These are phyloP conservation scores for Suillus placidus DNA, from an alignment of 768 basidiomycete genomes.

Conservation along the genomic window DNA sequence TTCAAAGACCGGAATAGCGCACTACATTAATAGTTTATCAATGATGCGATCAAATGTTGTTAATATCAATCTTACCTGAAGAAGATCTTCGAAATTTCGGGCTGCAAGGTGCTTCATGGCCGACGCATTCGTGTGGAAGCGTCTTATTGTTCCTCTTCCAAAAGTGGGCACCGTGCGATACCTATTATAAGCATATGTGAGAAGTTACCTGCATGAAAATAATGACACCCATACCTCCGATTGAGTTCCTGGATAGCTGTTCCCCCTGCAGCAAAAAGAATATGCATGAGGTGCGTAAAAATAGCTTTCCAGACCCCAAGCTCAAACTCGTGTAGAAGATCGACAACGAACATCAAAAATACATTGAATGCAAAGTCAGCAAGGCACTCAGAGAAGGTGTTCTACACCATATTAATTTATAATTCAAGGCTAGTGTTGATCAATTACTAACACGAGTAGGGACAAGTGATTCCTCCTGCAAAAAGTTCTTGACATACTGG, in stretches of 20 bases:
- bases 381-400: constrained; percentile 12
- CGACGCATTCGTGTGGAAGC: constrained; percentile 12
- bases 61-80: not conserved
- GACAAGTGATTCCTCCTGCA: not conserved
- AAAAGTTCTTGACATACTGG: not conserved
- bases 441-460: not conserved
- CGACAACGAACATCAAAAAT: constrained; percentile 17
- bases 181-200: too few relatives aligned
- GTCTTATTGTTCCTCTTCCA: constrained; percentile 11
- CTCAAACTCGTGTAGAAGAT: constrained; percentile 27
- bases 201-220: too few relatives aligned
- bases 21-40: too few relatives aligned
- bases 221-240: not conserved
- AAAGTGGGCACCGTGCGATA: constrained; percentile 18
- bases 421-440: not conserved
- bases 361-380: constrained; percentile 16
- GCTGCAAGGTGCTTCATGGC: constrained; percentile 16
- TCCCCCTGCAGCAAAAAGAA: not conserved
- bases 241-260: constrained; percentile 2
- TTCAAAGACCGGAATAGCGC: not conserved
- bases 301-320: constrained; percentile 29
- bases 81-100: constrained; percentile 10
- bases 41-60: too few relatives aligned
- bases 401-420: not conserved
- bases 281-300: constrained; percentile 29